Conservation (phyloP, 2,329 filamentous ascomycete species). For the Lomentospora prolificans region DNA sequence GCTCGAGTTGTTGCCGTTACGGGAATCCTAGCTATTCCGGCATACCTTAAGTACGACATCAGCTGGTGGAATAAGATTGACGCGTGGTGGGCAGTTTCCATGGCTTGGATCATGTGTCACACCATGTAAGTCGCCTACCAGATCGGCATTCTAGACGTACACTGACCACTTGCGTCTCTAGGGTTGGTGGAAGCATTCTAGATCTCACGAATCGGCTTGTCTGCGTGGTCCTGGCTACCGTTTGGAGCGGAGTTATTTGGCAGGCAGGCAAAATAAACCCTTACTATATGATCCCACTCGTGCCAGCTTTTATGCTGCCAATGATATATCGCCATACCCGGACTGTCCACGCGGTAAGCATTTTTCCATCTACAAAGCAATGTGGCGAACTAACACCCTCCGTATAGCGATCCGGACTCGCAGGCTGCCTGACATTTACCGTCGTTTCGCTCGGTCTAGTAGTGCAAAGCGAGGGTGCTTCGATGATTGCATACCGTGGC, state of each 20-base stretch:
- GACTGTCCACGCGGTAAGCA: conserved; percentile 40
- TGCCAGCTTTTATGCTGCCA: conserved; percentile 46
- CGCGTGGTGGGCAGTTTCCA: conserved; percentile 48
- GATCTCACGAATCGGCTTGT: conserved; percentile 43
- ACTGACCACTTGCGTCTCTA: too few relatives aligned
- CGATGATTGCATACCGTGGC: conserved; percentile 36
- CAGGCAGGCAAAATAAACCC: conserved; percentile 41
- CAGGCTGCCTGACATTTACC: conserved; percentile 47
- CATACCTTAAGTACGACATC: conserved; percentile 34
- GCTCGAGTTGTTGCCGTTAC: conserved; percentile 45
- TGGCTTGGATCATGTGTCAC: conserved; percentile 47
- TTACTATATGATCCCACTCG: conserved; percentile 44
- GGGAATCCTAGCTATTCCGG: conserved; percentile 41
- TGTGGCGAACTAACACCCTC: too few relatives aligned
- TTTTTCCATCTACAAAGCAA: too few relatives aligned
- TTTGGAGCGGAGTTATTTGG: conserved; percentile 44
- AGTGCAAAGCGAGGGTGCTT: conserved; percentile 17
- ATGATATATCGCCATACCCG: conserved; percentile 49
- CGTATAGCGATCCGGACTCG: conserved; percentile 40
- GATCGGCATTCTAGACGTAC: too few relatives aligned
- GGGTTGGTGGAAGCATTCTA: conserved; percentile 47
- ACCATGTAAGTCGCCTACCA: conserved; percentile 24
- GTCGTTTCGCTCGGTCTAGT: conserved; percentile 39
- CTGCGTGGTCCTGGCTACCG: conserved; percentile 39
- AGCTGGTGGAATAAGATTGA: conserved; percentile 46